Evolutionary conservation across 495 filamentous ascomycete species (phyloP).

Genomic region (Trichoderma erinaceum): DNA sequence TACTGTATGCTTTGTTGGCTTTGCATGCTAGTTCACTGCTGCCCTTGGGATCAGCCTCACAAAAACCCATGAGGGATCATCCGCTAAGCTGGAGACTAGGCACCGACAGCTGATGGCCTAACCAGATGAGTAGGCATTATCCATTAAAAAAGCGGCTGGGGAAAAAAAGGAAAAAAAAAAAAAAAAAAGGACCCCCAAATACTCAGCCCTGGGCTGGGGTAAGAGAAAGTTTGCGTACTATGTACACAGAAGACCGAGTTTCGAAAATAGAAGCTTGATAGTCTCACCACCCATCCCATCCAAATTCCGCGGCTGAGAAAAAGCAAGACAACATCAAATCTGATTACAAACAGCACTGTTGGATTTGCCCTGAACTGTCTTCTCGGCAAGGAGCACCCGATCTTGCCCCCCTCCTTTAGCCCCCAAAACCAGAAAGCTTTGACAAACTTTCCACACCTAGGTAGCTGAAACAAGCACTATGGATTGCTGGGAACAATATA

Average conservation of each 20-base stretch:
- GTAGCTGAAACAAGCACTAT: constrained; percentile 1
- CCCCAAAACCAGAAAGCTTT: neutral
- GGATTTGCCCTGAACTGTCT: neutral
- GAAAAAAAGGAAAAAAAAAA: too few relatives aligned
- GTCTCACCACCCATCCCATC: too few relatives aligned
- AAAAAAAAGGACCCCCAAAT: neutral
- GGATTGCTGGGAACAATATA: neutral
- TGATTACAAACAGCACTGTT: neutral
- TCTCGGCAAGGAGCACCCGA: constrained; percentile 4
- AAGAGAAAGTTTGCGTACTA: neutral
- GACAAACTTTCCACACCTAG: neutral
- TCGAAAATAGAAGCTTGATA: too few relatives aligned
- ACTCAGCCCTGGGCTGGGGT: neutral
- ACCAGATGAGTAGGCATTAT: too few relatives aligned
- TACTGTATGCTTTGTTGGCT: neutral
- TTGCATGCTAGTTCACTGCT: neutral
- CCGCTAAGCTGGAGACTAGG: neutral
- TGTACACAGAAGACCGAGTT: too few relatives aligned
- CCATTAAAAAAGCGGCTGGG: too few relatives aligned
- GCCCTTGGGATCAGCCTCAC: neutral
- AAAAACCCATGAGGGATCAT: neutral
- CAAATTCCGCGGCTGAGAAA: neutral
- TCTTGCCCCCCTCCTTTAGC: neutral
- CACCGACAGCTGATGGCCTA: neutral
- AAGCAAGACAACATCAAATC: neutral